Evolutionary conservation across 495 filamentous ascomycete genomes (phyloP), one percentile per base, ranked within the genome.

Genomic region (Penicillium ucsense): DNA sequence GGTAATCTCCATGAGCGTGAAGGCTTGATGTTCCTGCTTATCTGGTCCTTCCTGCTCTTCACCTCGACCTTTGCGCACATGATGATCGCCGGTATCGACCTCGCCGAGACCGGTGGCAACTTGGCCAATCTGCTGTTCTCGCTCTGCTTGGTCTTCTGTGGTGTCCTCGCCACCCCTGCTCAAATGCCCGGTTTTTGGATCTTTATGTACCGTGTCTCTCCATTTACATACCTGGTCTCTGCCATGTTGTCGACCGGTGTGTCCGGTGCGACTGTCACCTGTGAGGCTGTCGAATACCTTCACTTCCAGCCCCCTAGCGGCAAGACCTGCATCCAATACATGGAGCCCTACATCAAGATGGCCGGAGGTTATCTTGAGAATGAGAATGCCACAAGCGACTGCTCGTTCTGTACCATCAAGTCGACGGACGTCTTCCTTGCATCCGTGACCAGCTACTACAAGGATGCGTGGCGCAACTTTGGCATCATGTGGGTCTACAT

Each of bases 171-270:
- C 40, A 74, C 62, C 10, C 82, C 85, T 0, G 51, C 63, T 2
- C 63, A 68, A 1, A 71, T 87, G 43, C 84, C 84, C 8, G 61
- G 76, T 30, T 89, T 89, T 75, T 89, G 85, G 85, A 85, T 86
- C 57, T 89, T 88, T 70, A 85, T 88, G 81, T 87, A 88, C 63
- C 81, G 82, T 35, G 70, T 86, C 51, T 84, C 81, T 3, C 85
- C 86, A 9, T 80, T 88, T 53, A 85, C 81, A 0, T 88, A 89
- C 47, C 67, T 86, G 2, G 77, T 88, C 8, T 74, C 69, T 12
- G 78, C 74, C 31, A 79, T 88, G 70, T 49, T 88, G 29, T 77
- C 83, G 0, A 74, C 72, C 0, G 78, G 71, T 32, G 70, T 88
- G 5, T 78, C 79, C 31, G 80, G 83, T 46, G 74, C 77, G 0